phyloP scores from a whole-genome alignment of 805 yeast genomes.

The Diddensiella santjacobensis region DNA sequence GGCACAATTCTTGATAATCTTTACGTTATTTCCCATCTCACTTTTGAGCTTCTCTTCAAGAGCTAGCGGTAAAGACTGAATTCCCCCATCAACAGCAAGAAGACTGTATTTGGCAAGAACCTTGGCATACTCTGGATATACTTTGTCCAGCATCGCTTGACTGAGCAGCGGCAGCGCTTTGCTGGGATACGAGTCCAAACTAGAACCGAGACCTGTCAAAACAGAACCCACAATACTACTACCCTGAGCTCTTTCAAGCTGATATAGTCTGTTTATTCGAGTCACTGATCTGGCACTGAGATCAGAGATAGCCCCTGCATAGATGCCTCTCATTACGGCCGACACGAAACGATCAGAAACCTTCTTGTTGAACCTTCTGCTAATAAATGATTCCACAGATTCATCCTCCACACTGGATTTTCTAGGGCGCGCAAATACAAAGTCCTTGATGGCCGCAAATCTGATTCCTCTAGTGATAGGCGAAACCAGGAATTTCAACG shows the following conservation, averaged over 20 bases:
- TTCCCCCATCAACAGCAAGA: slow-evolving; percentile 25
- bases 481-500: slow-evolving; percentile 21
- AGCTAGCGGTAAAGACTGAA: slow-evolving; percentile 26
- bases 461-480: slow-evolving; percentile 46
- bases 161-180: slow-evolving; percentile 26
- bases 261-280: slow-evolving; percentile 51
- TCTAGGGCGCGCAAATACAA: slow-evolving; percentile 22
- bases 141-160: slow-evolving; percentile 24
- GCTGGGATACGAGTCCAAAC: slow-evolving; percentile 25
- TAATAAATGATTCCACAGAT: slow-evolving; percentile 60
- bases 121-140: slow-evolving; percentile 7
- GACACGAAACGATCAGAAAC: slow-evolving; percentile 59
- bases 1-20: slow-evolving; percentile 16
- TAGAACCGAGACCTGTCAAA: slow-evolving; percentile 34
- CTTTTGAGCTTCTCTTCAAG: slow-evolving; percentile 23
- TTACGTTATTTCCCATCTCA: slow-evolving; percentile 20
- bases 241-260: slow-evolving; percentile 48
- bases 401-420: slow-evolving; percentile 50
- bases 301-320: slow-evolving; percentile 73
- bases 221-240: slow-evolving; percentile 52
- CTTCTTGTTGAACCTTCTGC: slow-evolving; percentile 62
- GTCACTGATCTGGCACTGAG: slow-evolving; percentile 57
- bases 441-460: slow-evolving; percentile 46
- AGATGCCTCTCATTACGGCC: slow-evolving; percentile 84
- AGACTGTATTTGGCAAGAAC: slow-evolving; percentile 14